Percentiles rank a stretch among this genome's conserved stretches.
phyloP scores from a whole-genome alignment of 768 basidiomycete species.

The Auricularia auricula-judae region DNA sequence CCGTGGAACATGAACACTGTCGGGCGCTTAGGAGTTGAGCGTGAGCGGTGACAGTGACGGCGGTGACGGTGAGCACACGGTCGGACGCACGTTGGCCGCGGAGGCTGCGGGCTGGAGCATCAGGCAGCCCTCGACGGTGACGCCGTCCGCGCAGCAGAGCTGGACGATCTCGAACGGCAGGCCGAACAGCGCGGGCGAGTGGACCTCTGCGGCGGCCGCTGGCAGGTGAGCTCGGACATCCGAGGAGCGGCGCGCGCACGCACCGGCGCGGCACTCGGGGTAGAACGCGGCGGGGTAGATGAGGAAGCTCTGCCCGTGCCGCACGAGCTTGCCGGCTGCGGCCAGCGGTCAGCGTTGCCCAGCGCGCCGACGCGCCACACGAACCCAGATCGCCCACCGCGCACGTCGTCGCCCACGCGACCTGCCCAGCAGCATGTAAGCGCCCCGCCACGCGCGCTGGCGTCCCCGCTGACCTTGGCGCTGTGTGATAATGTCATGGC shows the following conservation, averaged over 20 bases:
- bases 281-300: background rate
- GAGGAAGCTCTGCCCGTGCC: background rate
- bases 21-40: background rate
- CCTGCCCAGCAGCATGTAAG: background rate
- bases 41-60: no score
- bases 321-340: background rate
- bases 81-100: background rate
- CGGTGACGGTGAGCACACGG: background rate
- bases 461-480: background rate
- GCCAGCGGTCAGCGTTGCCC: background rate
- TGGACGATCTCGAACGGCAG: background rate
- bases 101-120: background rate
- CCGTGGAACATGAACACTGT: conserved; percentile 32
- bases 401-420: background rate
- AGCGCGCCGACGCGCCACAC: background rate
- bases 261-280: background rate
- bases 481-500: no score
- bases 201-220: background rate
- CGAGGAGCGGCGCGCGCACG: background rate
- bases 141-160: background rate
- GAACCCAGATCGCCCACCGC: background rate
- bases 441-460: background rate
- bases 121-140: background rate
- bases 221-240: background rate
- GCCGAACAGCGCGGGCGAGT: background rate